phyloP scores from a whole-genome alignment of 108 stramenopile genomes.

The Pinguiococcus pyrenoidosus region DNA sequence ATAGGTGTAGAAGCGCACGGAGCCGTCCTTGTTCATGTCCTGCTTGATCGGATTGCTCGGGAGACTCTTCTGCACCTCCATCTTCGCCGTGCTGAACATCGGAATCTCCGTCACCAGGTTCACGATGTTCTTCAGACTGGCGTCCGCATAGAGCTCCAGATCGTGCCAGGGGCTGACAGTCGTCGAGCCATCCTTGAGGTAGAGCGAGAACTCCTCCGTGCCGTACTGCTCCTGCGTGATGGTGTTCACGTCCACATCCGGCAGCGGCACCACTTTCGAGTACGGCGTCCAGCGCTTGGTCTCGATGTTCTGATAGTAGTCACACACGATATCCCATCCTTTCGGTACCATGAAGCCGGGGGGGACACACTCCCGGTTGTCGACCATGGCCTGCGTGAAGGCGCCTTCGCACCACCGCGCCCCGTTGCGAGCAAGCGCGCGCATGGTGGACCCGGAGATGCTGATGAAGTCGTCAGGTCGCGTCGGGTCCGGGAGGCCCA shows the following conservation, averaged over 20 bases:
- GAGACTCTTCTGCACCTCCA: constrained; percentile 75
- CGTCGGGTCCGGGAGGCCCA: constrained; percentile 74
- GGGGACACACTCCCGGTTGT: constrained; percentile 93
- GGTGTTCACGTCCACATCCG: constrained; percentile 37
- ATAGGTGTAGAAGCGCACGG: constrained; percentile 86
- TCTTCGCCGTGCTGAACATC: constrained; percentile 82
- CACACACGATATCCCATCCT: constrained; percentile 90
- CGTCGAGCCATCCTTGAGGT: constrained; percentile 36
- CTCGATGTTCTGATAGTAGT: constrained; percentile 87
- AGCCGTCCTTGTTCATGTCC: constrained; percentile 80
- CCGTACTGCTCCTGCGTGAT: constrained; percentile 55
- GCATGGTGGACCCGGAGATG: constrained; percentile 91
- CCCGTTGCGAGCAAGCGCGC: constrained; percentile 74
- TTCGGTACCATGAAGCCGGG: constrained; percentile 97
- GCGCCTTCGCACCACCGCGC: constrained; percentile 86
- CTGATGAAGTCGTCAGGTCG: constrained; percentile 83
- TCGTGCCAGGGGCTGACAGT: constrained; percentile 69
- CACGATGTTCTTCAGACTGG: constrained; percentile 44
- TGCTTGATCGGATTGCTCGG: constrained; percentile 39
- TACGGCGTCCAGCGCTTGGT: constrained; percentile 77
- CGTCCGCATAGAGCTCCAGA: constrained; percentile 52
- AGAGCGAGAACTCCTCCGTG: constrained; percentile 45
- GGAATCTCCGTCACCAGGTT: constrained; percentile 86
- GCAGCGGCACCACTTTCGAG: constrained; percentile 44
- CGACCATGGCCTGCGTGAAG: too few relatives aligned